A percentile compares a stretch with the other conserved stretches of the same genome.
Conservation (phyloP, 2,329 filamentous ascomycete genomes). For the Epichloe aotearoae region DNA sequence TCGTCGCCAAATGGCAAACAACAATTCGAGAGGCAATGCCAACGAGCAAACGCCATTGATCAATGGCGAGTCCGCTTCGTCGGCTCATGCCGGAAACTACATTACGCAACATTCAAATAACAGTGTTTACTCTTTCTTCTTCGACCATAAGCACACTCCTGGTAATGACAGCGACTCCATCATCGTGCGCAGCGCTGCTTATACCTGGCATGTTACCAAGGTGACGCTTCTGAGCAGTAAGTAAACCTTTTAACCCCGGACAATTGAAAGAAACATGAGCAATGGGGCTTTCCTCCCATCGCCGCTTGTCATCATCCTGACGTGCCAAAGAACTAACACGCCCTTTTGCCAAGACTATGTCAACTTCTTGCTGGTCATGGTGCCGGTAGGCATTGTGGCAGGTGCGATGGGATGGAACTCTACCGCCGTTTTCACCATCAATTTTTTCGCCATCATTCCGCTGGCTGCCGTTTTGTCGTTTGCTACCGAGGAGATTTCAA, state of each 20-base stretch:
- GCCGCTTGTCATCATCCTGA: background rate
- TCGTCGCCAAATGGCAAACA: slow-evolving; percentile 20
- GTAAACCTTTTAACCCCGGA: slow-evolving; percentile 14
- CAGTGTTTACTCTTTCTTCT: slow-evolving; percentile 28
- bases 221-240: slow-evolving; percentile 45
- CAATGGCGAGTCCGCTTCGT: slow-evolving; percentile 20
- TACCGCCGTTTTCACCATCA: slow-evolving; percentile 58
- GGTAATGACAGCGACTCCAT: slow-evolving; percentile 36
- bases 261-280: background rate
- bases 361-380: slow-evolving; percentile 61
- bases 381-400: slow-evolving; percentile 59
- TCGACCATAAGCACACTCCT: slow-evolving; percentile 36
- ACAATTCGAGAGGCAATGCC: slow-evolving; percentile 14
- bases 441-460: slow-evolving; percentile 75
- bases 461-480: slow-evolving; percentile 62
- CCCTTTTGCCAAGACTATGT: slow-evolving; percentile 33
- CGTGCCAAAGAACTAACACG: background rate
- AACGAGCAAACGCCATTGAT: slow-evolving; percentile 31
- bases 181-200: slow-evolving; percentile 31
- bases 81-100: slow-evolving; percentile 9
- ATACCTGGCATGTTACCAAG: slow-evolving; percentile 42
- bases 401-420: slow-evolving; percentile 50
- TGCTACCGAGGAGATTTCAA: slow-evolving; percentile 64
- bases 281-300: background rate
- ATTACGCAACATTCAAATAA: slow-evolving; percentile 11